Evolutionary conservation across 2,329 filamentous ascomycete genomes (phyloP).

Genomic region (Proliferodiscus dingleyae): DNA sequence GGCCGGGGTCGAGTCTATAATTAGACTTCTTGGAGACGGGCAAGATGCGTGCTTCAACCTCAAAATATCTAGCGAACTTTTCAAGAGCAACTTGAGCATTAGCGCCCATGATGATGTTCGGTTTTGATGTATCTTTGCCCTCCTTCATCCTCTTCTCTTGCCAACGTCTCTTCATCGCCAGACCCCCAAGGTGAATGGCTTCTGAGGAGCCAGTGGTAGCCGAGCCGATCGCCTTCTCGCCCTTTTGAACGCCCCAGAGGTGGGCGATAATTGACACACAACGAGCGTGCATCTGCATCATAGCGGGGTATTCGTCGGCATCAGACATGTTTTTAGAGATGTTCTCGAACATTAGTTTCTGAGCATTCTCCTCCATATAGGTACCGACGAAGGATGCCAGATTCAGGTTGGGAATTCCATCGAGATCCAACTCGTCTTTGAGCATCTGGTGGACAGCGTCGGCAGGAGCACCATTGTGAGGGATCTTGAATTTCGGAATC

Average conservation of each 20-base stretch:
- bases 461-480: constrained; percentile 51
- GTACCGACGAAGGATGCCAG: constrained; percentile 56
- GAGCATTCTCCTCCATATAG: constrained; percentile 64
- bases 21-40: constrained; percentile 57
- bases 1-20: constrained; percentile 57
- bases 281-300: constrained; percentile 57
- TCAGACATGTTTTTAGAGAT: constrained; percentile 69
- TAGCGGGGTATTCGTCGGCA: constrained; percentile 59
- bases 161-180: constrained; percentile 74
- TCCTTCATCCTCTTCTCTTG: constrained; percentile 55
- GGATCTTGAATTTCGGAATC: constrained; percentile 56
- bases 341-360: constrained; percentile 62
- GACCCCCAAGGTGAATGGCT: constrained; percentile 63
- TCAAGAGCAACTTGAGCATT: constrained; percentile 70
- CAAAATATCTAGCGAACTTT: constrained; percentile 71
- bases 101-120: constrained; percentile 71
- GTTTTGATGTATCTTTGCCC: constrained; percentile 58
- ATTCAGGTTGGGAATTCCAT: constrained; percentile 64
- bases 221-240: constrained; percentile 61
- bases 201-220: constrained; percentile 69
- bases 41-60: constrained; percentile 62
- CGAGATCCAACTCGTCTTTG: constrained; percentile 58
- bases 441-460: constrained; percentile 63
- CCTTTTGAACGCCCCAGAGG: constrained; percentile 58
- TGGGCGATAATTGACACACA: constrained; percentile 65